Evolutionary conservation across 306 rosid species (phyloP).

Genomic region (Parietaria judaica): DNA sequence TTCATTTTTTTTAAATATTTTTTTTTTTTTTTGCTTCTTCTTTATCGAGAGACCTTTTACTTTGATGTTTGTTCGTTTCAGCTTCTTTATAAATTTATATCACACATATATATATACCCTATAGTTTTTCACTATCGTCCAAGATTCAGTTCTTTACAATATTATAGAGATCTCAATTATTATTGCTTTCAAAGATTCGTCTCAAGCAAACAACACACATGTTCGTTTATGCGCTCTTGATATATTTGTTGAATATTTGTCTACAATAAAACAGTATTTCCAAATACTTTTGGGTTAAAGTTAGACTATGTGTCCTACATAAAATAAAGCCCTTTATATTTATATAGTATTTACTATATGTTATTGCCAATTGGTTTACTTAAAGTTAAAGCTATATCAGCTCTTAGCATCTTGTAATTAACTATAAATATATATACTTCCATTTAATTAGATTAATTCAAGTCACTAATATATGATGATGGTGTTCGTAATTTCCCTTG

Average conservation of each 20-base stretch:
- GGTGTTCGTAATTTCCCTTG: too few species aligned
- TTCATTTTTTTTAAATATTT: background rate
- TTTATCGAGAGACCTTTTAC: slow-evolving; percentile 22
- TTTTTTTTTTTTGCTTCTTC: slow-evolving; percentile 25
- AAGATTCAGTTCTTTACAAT: slow-evolving; percentile 28
- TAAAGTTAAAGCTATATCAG: too few species aligned
- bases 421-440: too few species aligned
- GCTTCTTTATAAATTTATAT: slow-evolving; percentile 6
- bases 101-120: slow-evolving; percentile 18
- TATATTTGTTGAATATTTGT: background rate
- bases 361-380: too few species aligned
- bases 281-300: too few species aligned
- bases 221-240: background rate
- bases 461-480: too few species aligned
- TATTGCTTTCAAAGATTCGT: slow-evolving; percentile 22
- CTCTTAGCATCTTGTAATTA: too few species aligned
- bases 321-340: background rate
- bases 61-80: slow-evolving; percentile 15
- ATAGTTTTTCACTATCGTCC: slow-evolving; percentile 20
- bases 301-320: background rate
- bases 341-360: too few species aligned
- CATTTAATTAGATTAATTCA: too few species aligned
- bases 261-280: too few species aligned
- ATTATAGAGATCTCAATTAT: slow-evolving; percentile 23
- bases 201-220: background rate